Evolutionary conservation across 2,329 filamentous ascomycete genomes (phyloP).

Genomic region (Colletotrichum endophyticum): DNA sequence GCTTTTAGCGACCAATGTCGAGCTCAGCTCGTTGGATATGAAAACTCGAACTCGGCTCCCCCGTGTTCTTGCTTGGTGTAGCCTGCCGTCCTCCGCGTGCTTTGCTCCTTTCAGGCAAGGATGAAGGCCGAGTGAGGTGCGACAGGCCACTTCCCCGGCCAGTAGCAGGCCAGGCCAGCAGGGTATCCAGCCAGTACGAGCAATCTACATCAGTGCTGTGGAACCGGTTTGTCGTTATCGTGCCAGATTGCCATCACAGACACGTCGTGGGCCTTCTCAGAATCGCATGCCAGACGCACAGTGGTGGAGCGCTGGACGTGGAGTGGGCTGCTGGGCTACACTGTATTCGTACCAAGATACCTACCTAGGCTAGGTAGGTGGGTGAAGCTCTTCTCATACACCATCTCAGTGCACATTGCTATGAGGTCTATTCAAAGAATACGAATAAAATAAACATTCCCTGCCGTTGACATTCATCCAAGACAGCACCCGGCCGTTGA

Average conservation of each 20-base stretch:
- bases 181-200: neutral
- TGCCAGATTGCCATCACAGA: slow-evolving; percentile 16
- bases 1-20: neutral
- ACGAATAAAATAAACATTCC: neutral
- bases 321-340: neutral
- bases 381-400: neutral
- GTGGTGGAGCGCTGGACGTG: neutral
- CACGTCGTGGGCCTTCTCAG: slow-evolving; percentile 11
- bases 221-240: slow-evolving; percentile 15
- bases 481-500: neutral
- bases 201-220: neutral
- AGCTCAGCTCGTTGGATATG: neutral
- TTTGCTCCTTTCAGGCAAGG: neutral
- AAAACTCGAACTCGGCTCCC: neutral
- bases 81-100: neutral
- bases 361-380: neutral
- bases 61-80: neutral
- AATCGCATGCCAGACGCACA: slow-evolving; percentile 15
- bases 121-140: neutral
- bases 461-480: neutral
- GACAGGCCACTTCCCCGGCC: neutral
- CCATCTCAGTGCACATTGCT: neutral
- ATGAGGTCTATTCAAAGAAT: neutral
- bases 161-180: neutral
- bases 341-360: neutral